A percentile compares a stretch with the other conserved stretches of the same genome.
These are phyloP conservation scores for Vitellaria paradoxa DNA, from an alignment of 179 eudicot species.

Conservation along the genomic window DNA sequence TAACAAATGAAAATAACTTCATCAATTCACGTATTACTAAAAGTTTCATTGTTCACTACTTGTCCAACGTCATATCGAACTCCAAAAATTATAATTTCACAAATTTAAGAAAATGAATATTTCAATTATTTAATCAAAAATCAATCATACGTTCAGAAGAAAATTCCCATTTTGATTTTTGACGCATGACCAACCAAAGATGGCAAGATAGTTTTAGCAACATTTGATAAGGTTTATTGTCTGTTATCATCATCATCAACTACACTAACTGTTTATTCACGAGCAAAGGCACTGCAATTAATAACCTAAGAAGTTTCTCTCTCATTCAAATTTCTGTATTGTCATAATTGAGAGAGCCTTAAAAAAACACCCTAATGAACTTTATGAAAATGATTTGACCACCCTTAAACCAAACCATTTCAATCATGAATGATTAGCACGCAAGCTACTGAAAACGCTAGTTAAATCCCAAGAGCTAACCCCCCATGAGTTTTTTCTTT, in stretches of 20 bases:
- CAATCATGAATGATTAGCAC: constrained; percentile 17
- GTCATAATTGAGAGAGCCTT: constrained; percentile 5
- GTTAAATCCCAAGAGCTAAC: neutral
- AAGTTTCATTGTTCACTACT: too few species aligned
- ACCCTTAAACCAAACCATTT: constrained; percentile 8
- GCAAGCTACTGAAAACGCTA: constrained; percentile 13
- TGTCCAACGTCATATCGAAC: too few species aligned
- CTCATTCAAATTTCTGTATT: neutral
- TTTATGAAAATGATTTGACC: neutral
- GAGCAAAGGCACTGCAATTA: neutral
- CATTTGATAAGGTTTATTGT: too few species aligned
- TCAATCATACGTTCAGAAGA: too few species aligned
- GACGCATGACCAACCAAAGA: too few species aligned
- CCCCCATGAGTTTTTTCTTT: neutral
- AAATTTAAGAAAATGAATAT: too few species aligned
- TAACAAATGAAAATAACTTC: too few species aligned
- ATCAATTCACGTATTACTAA: too few species aligned
- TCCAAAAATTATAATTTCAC: too few species aligned
- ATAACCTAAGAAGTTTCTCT: neutral
- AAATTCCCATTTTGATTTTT: too few species aligned
- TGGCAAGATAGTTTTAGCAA: too few species aligned
- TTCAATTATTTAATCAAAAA: too few species aligned
- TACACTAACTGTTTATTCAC: neutral
- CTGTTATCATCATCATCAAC: neutral
- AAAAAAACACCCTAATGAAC: neutral